phyloP scores from a whole-genome alignment of 2,329 filamentous ascomycete genomes.

The Clonostachys chloroleuca region DNA sequence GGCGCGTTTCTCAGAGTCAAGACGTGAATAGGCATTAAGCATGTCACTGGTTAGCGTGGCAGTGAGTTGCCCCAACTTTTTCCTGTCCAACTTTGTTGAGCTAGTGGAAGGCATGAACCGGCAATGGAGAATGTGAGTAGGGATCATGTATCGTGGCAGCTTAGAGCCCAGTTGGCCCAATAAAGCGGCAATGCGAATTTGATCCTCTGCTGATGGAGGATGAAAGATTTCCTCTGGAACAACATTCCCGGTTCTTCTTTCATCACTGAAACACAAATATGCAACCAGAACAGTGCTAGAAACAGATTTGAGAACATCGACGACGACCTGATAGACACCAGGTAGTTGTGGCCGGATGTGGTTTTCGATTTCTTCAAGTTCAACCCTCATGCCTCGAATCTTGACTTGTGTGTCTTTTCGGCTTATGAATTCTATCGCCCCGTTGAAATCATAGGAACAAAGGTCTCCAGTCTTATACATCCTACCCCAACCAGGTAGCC shows the following conservation, averaged over 20 bases:
- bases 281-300: neutral
- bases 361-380: conserved; percentile 10
- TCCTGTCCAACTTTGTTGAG: conserved; percentile 30
- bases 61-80: conserved; percentile 1
- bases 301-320: conserved; percentile 3
- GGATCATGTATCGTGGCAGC: conserved; percentile 9
- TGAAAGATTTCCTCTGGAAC: neutral
- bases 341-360: neutral
- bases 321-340: conserved; percentile 1
- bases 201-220: neutral
- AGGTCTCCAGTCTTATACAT: conserved; percentile 11
- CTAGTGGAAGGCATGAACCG: conserved; percentile 11
- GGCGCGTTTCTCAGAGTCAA: conserved; percentile 10
- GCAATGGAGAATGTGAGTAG: conserved; percentile 4
- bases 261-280: neutral
- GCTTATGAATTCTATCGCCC: conserved; percentile 8
- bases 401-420: conserved; percentile 12
- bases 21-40: conserved; percentile 10
- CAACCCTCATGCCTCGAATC: conserved; percentile 10
- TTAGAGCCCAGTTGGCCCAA: neutral
- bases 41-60: conserved; percentile 4
- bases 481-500: neutral
- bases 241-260: neutral
- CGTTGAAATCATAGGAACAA: conserved; percentile 5
- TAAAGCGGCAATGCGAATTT: neutral